phyloP scores from a whole-genome alignment of 2,329 filamentous ascomycete species.

The Lachnellula suecica region DNA sequence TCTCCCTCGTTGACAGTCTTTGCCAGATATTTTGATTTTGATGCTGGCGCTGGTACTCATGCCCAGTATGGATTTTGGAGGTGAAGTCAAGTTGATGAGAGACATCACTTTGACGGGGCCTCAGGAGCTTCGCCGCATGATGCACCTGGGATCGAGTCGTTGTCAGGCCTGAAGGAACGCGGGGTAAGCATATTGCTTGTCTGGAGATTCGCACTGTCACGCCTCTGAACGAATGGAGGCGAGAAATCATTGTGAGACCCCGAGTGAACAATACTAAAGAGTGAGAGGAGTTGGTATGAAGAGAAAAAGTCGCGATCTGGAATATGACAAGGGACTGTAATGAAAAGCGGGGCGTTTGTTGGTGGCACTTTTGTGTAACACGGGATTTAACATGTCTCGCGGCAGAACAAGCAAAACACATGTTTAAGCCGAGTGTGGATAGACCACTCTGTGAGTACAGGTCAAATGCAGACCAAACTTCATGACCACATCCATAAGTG shows the following conservation, averaged over 20 bases:
- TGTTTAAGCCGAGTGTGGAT: too few species aligned
- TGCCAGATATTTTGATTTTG: too few species aligned
- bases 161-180: neutral
- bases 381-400: too few species aligned
- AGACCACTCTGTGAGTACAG: too few species aligned
- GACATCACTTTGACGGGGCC: neutral
- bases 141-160: neutral
- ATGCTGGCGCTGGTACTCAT: neutral
- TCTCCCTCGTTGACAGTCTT: too few species aligned
- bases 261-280: neutral
- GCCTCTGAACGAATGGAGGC: neutral
- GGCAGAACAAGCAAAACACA: too few species aligned
- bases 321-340: too few species aligned
- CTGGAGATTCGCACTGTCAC: neutral
- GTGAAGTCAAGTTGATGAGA: neutral
- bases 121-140: neutral
- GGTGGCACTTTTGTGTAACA: too few species aligned
- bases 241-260: neutral
- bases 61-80: neutral
- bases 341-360: too few species aligned
- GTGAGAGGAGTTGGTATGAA: neutral
- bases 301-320: too few species aligned
- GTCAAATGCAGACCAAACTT: too few species aligned
- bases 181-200: neutral
- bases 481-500: too few species aligned